Evolutionary conservation across 768 basidiomycete genomes (phyloP), one percentile per base, ranked within the genome.

Genomic region (Naganishia randhawae): DNA sequence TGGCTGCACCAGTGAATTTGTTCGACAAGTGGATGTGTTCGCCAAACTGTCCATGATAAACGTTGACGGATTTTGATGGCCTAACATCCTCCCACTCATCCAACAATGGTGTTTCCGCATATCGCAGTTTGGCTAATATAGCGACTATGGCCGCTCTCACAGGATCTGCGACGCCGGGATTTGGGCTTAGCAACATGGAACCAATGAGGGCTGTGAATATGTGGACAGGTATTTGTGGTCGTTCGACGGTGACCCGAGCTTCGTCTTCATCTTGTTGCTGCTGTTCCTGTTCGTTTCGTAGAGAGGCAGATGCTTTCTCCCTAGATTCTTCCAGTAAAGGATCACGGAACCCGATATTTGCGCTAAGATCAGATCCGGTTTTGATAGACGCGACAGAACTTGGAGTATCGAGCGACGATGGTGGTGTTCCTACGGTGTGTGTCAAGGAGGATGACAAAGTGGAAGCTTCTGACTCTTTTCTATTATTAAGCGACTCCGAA

Each of bases 121-220:
- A 85, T 69, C 85, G 84, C 69, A 94, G 85, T 42, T 89, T 84
- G 45, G 84, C 83, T 35, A 96, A 83, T 54, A 95, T 82, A 71
- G 90, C 85, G 19, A 94, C 91, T 66, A 96, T 84, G 2, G 89
- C 87, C 57, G 84, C 83, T 69, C 91, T 85, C 22, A 91, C 86
- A 3, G 86, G 84, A 32, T 86, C 87, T 54, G 88, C 87, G 37
- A 96, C 87, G 55, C 84, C 81, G 54, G 85, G 83, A 73, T 90
- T 92, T 31, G 88, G 84, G 76, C 88, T 91, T 51, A 97, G 86
- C 16, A 98, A 84, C 32, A 98, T 82, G 0, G 90, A 89, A 50
- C 91, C 93, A 33, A 98, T 84, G 55, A 96, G 88, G 14, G 91
- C 91, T 1, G 92, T 96, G 79, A 98, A 98, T 5, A 89, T 86